Conservation (phyloP, 2,329 filamentous ascomycete species). For the Peltaster fructicola region DNA sequence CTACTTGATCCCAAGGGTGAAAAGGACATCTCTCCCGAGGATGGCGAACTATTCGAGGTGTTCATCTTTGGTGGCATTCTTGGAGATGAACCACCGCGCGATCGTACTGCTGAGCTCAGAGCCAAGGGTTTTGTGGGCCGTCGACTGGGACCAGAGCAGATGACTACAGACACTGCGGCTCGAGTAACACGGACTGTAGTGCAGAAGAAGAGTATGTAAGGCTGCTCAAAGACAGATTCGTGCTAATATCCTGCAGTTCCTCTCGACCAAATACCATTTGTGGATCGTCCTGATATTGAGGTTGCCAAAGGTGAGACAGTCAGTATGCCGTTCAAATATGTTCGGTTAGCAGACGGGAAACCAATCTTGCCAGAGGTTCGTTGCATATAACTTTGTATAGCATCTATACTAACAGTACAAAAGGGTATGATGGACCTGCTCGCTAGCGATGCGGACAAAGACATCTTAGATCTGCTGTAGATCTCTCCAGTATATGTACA, state of each 20-base stretch:
- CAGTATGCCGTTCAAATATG: conserved; percentile 96
- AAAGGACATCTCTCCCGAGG: conserved; percentile 65
- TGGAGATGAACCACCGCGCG: conserved; percentile 84
- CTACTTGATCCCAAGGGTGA: conserved; percentile 73
- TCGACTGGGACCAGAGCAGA: conserved; percentile 78
- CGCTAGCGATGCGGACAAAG: conserved; percentile 82
- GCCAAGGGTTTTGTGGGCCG: conserved; percentile 84
- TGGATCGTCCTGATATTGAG: conserved; percentile 77
- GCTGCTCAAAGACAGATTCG: background rate
- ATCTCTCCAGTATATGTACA: too few relatives aligned
- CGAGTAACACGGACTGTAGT: conserved; percentile 81
- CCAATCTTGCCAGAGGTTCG: conserved; percentile 78
- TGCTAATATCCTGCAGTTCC: conserved; percentile 37
- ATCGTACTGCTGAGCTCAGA: conserved; percentile 86
- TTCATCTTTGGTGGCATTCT: conserved; percentile 95
- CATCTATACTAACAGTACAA: conserved; percentile 8
- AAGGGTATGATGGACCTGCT: conserved; percentile 93
- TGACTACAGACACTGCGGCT: conserved; percentile 97
- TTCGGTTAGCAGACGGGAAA: conserved; percentile 51
- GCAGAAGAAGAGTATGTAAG: conserved; percentile 58
- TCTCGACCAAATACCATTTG: conserved; percentile 60
- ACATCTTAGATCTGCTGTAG: conserved; percentile 74
- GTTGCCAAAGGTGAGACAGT: conserved; percentile 76
- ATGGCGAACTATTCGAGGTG: conserved; percentile 67
- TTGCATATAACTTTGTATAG: background rate